Evolutionary conservation across 345 rosid species (phyloP), one percentile per base, ranked within the genome.

Genomic region (Citrus unshiu): DNA sequence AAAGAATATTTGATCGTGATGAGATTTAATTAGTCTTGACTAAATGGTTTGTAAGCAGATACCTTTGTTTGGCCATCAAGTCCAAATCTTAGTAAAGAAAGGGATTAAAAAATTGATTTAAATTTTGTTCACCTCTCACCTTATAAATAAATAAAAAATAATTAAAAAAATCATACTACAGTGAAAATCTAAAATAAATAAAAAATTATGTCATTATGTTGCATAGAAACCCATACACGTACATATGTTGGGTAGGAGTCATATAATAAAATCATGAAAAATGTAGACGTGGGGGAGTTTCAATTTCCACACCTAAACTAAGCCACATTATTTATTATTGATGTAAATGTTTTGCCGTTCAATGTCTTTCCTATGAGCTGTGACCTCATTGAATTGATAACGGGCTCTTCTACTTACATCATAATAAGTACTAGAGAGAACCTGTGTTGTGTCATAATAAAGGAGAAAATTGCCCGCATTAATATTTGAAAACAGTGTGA

Each of bases 401-500:
- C 21, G 29, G 61, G 59, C 65, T 46, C 51, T 56, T 32, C 63
- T 49, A 66, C 67, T 60, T 25, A 62, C 68, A 63, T 62, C 79
- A 73, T 54, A 3, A 30, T 70, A 77, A 77, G 21, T 25, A 6
- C 32, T 30, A 35, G 24, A 73, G 74, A 49, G 71, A 72, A 77
- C 81, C 34, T 56, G 79, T 40, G 63, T 51, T 62, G 56, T 24
- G 74, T 40, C 66, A 76, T 69, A 7, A 21, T 51, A 74, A 69
- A 64, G 62, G 65, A 63, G 61, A 63, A 69, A 77, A 79, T 61
- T 37, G 43, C 73, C 25, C 71, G 8, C 73, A 67, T 71, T 83
- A 76, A 83, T 72, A 18, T 56, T 63, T 69, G 79, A 80, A 69
- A 80, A 74, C 62, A 49, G 9, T 56, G 4, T 62, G 68, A 68